These are phyloP conservation scores for Yamadazyma phyllophila DNA, from an alignment of 805 yeast species.

Conservation along the genomic window DNA sequence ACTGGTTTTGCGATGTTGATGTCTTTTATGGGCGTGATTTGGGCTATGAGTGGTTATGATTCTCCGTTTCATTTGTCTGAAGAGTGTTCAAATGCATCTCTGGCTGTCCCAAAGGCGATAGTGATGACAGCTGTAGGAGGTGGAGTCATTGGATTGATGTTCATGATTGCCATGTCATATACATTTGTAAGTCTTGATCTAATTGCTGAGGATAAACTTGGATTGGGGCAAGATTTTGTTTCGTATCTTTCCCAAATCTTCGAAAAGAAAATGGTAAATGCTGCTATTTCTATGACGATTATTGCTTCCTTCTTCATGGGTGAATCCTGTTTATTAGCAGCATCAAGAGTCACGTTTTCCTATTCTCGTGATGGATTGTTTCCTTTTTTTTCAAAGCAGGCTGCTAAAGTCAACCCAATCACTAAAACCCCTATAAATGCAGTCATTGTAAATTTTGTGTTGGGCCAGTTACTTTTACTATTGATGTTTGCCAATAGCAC, in stretches of 20 bases:
- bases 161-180: constrained; percentile 60
- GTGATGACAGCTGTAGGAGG: constrained; percentile 56
- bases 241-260: constrained; percentile 51
- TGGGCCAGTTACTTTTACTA: constrained; percentile 55
- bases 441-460: constrained; percentile 53
- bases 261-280: constrained; percentile 33
- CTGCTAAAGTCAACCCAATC: constrained; percentile 44
- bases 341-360: constrained; percentile 64
- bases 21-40: constrained; percentile 59
- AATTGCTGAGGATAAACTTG: constrained; percentile 47
- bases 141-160: constrained; percentile 54
- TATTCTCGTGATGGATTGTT: constrained; percentile 68
- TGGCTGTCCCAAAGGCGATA: constrained; percentile 68
- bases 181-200: constrained; percentile 51
- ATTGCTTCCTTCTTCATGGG: constrained; percentile 43
- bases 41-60: constrained; percentile 77
- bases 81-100: constrained; percentile 62
- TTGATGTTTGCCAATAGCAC: constrained; percentile 63
- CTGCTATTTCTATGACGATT: constrained; percentile 37
- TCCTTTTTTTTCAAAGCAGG: constrained; percentile 53
- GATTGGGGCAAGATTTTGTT: constrained; percentile 59
- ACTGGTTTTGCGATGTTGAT: constrained; percentile 56
- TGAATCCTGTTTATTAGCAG: constrained; percentile 54
- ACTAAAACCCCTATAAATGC: constrained; percentile 67
- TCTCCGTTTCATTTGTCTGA: constrained; percentile 76